phyloP scores from a whole-genome alignment of 2,329 filamentous ascomycete genomes.

The Calonectria crousiana region DNA sequence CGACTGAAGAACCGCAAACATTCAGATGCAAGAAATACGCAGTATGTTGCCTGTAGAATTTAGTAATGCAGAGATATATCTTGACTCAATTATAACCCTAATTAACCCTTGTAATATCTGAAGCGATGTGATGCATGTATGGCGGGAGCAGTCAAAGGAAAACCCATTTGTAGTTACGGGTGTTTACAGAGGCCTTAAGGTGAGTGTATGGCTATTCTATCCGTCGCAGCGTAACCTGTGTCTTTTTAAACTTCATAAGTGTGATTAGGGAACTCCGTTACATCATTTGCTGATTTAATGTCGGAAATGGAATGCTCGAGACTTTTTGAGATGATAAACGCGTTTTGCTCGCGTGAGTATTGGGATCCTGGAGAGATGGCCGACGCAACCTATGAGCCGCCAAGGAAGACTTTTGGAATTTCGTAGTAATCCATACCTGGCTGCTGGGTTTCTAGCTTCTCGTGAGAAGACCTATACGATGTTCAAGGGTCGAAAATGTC shows the following conservation, averaged over 20 bases:
- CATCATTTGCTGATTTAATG: neutral
- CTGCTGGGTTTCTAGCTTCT: neutral
- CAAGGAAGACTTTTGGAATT: neutral
- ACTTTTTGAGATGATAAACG: neutral
- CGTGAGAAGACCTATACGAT: neutral
- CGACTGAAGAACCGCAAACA: no score
- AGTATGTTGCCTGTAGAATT: no score
- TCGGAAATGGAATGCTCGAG: neutral
- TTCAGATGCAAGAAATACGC: no score
- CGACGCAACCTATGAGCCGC: neutral
- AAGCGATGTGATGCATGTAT: neutral
- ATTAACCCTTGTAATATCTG: neutral
- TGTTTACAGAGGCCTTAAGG: neutral
- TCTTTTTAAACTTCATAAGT: neutral
- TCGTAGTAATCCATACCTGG: neutral
- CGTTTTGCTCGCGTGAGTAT: neutral
- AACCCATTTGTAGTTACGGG: no score
- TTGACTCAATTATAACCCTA: neutral
- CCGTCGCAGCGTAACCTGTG: neutral
- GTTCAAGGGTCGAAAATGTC: neutral
- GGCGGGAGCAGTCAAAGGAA: neutral
- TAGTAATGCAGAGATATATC: no score
- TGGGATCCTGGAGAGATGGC: neutral
- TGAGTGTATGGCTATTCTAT: neutral
- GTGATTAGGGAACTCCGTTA: neutral